Percentiles rank a stretch among this genome's conserved stretches.
Conservation (phyloP, 441 rosid species). For the Gossypium davidsonii region DNA sequence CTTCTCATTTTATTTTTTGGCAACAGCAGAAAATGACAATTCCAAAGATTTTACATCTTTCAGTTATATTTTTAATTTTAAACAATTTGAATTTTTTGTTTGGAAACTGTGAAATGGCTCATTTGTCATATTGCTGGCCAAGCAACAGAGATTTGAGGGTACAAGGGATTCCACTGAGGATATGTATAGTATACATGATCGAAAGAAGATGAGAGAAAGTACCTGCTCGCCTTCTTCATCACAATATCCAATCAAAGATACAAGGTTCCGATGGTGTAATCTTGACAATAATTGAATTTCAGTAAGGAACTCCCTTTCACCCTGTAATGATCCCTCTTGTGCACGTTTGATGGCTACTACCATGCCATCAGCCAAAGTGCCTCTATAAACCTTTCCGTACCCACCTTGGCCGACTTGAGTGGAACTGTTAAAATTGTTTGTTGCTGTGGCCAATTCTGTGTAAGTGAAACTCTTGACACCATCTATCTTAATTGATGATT, state of each 20-base stretch:
- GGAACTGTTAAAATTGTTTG: slow-evolving; percentile 60
- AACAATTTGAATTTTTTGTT: neutral
- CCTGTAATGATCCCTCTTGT: slow-evolving; percentile 85
- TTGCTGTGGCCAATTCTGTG: slow-evolving; percentile 67
- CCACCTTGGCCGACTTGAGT: slow-evolving; percentile 92
- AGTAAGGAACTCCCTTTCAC: slow-evolving; percentile 84
- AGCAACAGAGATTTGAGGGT: neutral
- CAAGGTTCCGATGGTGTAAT: slow-evolving; percentile 90
- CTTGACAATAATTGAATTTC: slow-evolving; percentile 84
- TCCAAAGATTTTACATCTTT: slow-evolving; percentile 1
- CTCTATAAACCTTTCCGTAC: slow-evolving; percentile 85
- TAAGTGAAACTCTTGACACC: slow-evolving; percentile 80
- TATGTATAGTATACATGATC: neutral
- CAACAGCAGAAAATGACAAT: neutral
- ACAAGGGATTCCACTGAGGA: neutral
- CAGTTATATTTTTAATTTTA: neutral
- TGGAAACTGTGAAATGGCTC: neutral
- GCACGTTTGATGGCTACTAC: slow-evolving; percentile 90
- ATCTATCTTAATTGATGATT: slow-evolving; percentile 59
- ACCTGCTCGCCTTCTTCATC: slow-evolving; percentile 98
- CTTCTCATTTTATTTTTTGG: neutral
- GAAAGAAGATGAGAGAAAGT: slow-evolving; percentile 6
- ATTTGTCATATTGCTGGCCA: neutral
- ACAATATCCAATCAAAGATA: slow-evolving; percentile 81
- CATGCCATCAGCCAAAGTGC: slow-evolving; percentile 54